Percentiles rank a stretch among this genome's conserved stretches.
Conservation (phyloP, 371 early-diverging fungal genomes). For the Gilbertella persicaria region DNA sequence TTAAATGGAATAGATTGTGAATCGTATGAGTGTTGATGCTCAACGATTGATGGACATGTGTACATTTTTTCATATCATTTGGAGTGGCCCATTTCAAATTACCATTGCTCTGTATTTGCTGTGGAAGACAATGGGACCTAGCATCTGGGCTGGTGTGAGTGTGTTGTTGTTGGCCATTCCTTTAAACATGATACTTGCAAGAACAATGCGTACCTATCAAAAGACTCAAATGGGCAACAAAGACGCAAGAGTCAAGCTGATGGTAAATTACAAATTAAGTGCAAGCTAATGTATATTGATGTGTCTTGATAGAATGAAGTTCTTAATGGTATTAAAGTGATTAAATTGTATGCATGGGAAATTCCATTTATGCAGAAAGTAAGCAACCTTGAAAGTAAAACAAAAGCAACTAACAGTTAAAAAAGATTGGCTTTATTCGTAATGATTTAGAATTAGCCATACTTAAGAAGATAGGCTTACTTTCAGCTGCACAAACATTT, state of each 20-base stretch:
- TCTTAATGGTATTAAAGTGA: constrained; percentile 46
- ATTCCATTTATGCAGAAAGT: constrained; percentile 33
- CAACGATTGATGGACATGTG: constrained; percentile 64
- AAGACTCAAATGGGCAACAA: constrained; percentile 82
- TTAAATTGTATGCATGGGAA: constrained; percentile 53
- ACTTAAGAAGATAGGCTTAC: constrained; percentile 61
- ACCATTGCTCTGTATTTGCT: constrained; percentile 71
- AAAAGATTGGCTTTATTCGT: constrained; percentile 63
- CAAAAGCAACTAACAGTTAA: not conserved
- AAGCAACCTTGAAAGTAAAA: constrained; percentile 14
- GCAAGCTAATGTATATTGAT: not conserved
- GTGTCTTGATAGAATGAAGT: constrained; percentile 41
- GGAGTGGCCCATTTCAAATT: constrained; percentile 87
- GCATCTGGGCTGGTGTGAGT: constrained; percentile 80
- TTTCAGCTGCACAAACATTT: constrained; percentile 54
- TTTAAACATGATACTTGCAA: constrained; percentile 53
- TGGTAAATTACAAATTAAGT: constrained; percentile 47
- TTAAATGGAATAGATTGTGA: constrained; percentile 60
- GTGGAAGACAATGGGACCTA: constrained; percentile 73
- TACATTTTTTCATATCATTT: constrained; percentile 66
- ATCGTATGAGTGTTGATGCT: constrained; percentile 84
- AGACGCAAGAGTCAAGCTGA: constrained; percentile 77
- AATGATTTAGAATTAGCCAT: constrained; percentile 66
- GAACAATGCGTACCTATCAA: constrained; percentile 65
- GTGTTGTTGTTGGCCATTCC: constrained; percentile 74